phyloP scores from a whole-genome alignment of 2,329 filamentous ascomycete genomes.

The Lachnellula occidentalis region DNA sequence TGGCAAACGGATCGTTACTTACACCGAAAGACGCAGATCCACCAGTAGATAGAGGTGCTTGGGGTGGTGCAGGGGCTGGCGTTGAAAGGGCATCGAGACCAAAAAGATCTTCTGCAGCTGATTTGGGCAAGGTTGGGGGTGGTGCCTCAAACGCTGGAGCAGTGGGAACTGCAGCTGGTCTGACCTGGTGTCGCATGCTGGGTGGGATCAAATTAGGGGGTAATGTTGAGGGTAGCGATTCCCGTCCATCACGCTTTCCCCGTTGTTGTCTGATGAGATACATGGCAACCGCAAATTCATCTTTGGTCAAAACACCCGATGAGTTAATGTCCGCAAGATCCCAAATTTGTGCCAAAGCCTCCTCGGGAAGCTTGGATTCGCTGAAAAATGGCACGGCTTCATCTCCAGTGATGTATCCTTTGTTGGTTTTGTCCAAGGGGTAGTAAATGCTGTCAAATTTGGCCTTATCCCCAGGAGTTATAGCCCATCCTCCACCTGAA shows the following conservation, averaged over 20 bases:
- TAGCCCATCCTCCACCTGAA: constrained; percentile 67
- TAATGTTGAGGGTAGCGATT: constrained; percentile 66
- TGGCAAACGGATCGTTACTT: constrained; percentile 39
- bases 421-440: constrained; percentile 72
- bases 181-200: constrained; percentile 64
- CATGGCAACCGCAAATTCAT: constrained; percentile 97
- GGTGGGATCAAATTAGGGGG: constrained; percentile 81
- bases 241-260: constrained; percentile 56
- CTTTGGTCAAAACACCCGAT: constrained; percentile 74
- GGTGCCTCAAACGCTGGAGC: constrained; percentile 39
- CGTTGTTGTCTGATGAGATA: constrained; percentile 90
- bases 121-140: constrained; percentile 54
- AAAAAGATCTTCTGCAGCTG: constrained; percentile 89
- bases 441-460: constrained; percentile 85
- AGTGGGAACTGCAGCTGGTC: constrained; percentile 40
- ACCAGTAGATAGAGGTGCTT: constrained; percentile 65
- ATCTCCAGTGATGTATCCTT: constrained; percentile 85
- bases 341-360: constrained; percentile 90
- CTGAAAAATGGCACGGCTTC: constrained; percentile 93
- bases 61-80: constrained; percentile 41
- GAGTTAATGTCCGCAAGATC: constrained; percentile 93
- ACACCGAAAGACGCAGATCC: constrained; percentile 57
- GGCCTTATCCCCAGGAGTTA: constrained; percentile 76
- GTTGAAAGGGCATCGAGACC: constrained; percentile 73
- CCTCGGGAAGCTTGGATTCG: constrained; percentile 84